Base-by-base conservation (phyloP, 2,329 filamentous ascomycete species). In the Capronia coronata region DNA sequence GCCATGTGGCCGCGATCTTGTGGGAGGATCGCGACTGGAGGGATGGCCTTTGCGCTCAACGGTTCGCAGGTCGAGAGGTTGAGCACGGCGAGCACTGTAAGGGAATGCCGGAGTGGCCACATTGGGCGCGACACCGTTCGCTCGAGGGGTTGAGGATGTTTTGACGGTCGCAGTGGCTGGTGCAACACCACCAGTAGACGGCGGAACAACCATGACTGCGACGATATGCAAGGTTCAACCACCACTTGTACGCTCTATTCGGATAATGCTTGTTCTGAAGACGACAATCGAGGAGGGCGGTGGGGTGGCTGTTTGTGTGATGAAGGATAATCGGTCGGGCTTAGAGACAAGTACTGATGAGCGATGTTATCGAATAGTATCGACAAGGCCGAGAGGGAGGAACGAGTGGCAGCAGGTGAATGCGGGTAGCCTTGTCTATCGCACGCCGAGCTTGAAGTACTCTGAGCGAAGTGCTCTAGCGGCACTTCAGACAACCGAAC, bases 31-130 rank as follows among this genome's bases (percentile, higher is more conserved):
- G 62, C 84, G 82, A 59, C 81, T 81, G 44, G 84, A 82, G 19
- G 87, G 80, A 61, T 93, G 86, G 45, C 88, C 90, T 67, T 89
- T 84, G 63, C 91, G 84, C 73, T 97, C 93, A 53, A 98, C 93
- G 1, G 88, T 94, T 43, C 81, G 82, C 60, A 97, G 72, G 63
- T 97, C 90, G 54, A 98, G 74, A 40, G 88, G 80, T 51, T 76
- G 73, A 34, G 81, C 79, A 61, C 79, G 75, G 59, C 81, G 76
- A 63, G 79, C 79, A 69, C 80, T 84, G 63, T 84, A 71, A 43
- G 82, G 81, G 27, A 78, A 76, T 64, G 71, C 71, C 51, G 40
- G 63, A 59, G 68, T 68, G 34, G 69, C 65, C 63, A 73, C 70
- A 54, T 66, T 68, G 44, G 69, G 67, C 54, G 69, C 66, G 30